These are phyloP conservation scores for Ilex aquifolium DNA, from an alignment of 257 asterid species.

Conservation along the genomic window DNA sequence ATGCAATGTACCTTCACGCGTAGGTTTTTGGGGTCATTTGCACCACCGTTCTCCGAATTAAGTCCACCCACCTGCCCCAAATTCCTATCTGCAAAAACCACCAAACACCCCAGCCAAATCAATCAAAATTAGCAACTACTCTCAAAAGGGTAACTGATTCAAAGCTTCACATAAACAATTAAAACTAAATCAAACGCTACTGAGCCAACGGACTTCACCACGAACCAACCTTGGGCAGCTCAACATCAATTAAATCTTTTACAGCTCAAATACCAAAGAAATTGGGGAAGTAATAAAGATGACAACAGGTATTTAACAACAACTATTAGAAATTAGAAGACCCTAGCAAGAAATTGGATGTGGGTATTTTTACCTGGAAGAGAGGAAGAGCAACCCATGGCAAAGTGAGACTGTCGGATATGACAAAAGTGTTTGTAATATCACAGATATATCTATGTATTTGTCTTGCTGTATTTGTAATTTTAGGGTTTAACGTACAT, in stretches of 20 bases:
- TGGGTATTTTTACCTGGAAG: slow-evolving; percentile 50
- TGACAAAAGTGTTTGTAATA: background rate
- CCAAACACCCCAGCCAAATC: background rate
- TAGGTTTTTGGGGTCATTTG: slow-evolving; percentile 38
- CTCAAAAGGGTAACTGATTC: background rate
- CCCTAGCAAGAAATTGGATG: background rate
- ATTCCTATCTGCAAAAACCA: slow-evolving; percentile 31
- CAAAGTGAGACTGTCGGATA: slow-evolving; percentile 11
- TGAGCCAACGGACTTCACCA: background rate
- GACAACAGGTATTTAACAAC: background rate
- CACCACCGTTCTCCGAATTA: slow-evolving; percentile 30
- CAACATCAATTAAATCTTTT: background rate
- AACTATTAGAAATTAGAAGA: background rate
- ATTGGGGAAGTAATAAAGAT: background rate
- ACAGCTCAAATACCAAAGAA: background rate
- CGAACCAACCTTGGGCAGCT: background rate
- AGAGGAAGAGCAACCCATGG: slow-evolving; percentile 81
- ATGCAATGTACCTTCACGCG: slow-evolving; percentile 32
- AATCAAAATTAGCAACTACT: background rate
- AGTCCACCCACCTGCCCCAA: slow-evolving; percentile 29
- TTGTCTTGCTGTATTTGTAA: no score
- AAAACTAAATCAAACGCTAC: background rate
- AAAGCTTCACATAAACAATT: background rate
- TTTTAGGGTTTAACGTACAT: no score
- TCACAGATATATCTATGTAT: background rate